A percentile compares a stretch with the other conserved stretches of the same genome.
Conservation (phyloP, 495 filamentous ascomycete species). For the Podospora comata region DNA sequence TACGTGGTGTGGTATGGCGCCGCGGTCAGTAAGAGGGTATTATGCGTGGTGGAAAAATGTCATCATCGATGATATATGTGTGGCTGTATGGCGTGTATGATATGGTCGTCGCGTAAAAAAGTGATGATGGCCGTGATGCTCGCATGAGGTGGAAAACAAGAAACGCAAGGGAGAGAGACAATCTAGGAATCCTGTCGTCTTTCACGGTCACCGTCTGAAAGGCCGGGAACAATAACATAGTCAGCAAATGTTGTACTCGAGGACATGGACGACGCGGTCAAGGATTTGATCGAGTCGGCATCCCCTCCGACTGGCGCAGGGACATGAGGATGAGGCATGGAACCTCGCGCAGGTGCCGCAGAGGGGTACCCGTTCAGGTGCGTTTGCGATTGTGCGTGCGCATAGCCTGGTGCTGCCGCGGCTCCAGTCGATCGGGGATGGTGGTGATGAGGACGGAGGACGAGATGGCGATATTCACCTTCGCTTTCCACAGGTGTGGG, state of each 20-base stretch:
- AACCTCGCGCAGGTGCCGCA: conserved; percentile 2
- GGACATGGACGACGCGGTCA: conserved; percentile 30
- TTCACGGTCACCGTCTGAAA: conserved; percentile 41
- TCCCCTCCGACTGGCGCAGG: conserved; percentile 13
- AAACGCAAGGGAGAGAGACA: not conserved
- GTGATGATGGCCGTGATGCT: not conserved
- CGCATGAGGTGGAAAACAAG: not conserved
- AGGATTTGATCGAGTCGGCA: conserved; percentile 28
- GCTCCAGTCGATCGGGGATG: conserved; percentile 12
- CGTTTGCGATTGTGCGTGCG: conserved; percentile 4
- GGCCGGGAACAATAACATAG: conserved; percentile 31
- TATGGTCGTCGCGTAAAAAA: not conserved
- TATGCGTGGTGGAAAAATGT: not conserved
- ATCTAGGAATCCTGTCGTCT: conserved; percentile 26
- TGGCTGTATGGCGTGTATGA: no score
- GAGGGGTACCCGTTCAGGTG: not conserved
- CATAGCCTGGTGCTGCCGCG: conserved; percentile 16
- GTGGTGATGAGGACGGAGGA: conserved; percentile 23
- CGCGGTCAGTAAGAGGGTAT: not conserved
- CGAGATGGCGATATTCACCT: conserved; percentile 47
- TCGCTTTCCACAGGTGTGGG: conserved; percentile 56
- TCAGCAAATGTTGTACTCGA: conserved; percentile 33
- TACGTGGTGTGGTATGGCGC: not conserved
- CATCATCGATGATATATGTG: not conserved
- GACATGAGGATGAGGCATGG: conserved; percentile 2